These are phyloP conservation scores for Serendipita sp. DNA, from an alignment of 768 basidiomycete species.

Conservation along the genomic window DNA sequence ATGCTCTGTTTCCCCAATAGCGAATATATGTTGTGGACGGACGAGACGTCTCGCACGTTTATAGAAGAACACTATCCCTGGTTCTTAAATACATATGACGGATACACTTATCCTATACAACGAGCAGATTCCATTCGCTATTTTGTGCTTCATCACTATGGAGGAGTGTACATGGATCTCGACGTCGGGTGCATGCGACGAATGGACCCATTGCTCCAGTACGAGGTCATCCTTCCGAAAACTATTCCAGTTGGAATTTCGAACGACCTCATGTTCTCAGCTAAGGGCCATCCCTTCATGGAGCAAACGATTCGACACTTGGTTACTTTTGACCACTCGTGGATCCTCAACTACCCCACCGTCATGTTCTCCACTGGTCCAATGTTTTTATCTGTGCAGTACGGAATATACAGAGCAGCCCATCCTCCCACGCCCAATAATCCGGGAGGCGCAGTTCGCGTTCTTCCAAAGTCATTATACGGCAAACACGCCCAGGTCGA, in stretches of 20 bases:
- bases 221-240: constrained; percentile 78
- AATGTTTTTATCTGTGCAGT: constrained; percentile 95
- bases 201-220: constrained; percentile 70
- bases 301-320: constrained; percentile 87
- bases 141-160: constrained; percentile 89
- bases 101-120: constrained; percentile 81
- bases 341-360: constrained; percentile 93
- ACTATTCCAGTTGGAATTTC: constrained; percentile 96
- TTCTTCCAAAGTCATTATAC: constrained; percentile 92
- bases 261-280: constrained; percentile 91
- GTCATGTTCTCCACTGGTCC: constrained; percentile 99
- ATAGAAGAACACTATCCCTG: constrained; percentile 76
- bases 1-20: constrained; percentile 25
- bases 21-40: constrained; percentile 96
- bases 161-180: constrained; percentile 90
- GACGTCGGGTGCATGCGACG: constrained; percentile 86
- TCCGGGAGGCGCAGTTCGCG: constrained; percentile 60
- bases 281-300: constrained; percentile 74
- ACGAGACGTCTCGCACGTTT: constrained; percentile 75
- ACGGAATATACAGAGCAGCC: constrained; percentile 65
- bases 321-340: constrained; percentile 79
- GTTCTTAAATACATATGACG: constrained; percentile 88
- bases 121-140: constrained; percentile 97
- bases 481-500: constrained; percentile 81
- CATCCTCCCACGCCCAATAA: constrained; percentile 35